A percentile compares a stretch with the other conserved stretches of the same genome.
Conservation (phyloP, 805 yeast genomes). For the Cyberlindnera xylosilytica region DNA sequence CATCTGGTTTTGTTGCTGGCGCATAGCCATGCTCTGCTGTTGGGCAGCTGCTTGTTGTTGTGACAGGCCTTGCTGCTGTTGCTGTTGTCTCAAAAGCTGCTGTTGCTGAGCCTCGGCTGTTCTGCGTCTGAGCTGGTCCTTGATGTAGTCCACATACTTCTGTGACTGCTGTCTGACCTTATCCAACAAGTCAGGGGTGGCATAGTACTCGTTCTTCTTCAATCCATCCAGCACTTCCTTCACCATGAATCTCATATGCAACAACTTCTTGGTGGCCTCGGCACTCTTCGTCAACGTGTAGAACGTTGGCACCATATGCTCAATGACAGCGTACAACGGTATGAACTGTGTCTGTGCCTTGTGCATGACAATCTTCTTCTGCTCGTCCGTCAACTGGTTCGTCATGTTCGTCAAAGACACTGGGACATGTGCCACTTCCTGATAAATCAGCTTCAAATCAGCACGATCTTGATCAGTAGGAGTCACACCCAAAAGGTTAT, state of each 20-base stretch:
- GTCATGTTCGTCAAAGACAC: slow-evolving; percentile 68
- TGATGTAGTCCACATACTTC: slow-evolving; percentile 70
- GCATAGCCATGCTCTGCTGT: slow-evolving; percentile 1
- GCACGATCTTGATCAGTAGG: slow-evolving; percentile 62
- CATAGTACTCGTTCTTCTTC: slow-evolving; percentile 61
- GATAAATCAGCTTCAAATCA: slow-evolving; percentile 58
- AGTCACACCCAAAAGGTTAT: slow-evolving; percentile 20
- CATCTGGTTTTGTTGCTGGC: no score
- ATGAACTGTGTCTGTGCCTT: slow-evolving; percentile 48
- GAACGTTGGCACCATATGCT: slow-evolving; percentile 74
- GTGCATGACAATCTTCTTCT: slow-evolving; percentile 57
- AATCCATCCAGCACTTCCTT: slow-evolving; percentile 71
- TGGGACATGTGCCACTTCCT: slow-evolving; percentile 66
- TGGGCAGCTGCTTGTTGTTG: slow-evolving; percentile 18
- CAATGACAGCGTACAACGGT: slow-evolving; percentile 59
- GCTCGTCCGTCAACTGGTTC: slow-evolving; percentile 54
- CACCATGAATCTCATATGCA: slow-evolving; percentile 77
- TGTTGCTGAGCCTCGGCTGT: slow-evolving; percentile 31
- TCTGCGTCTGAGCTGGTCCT: slow-evolving; percentile 49
- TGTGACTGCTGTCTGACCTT: slow-evolving; percentile 71
- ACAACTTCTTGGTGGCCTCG: slow-evolving; percentile 70
- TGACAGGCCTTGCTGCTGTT: slow-evolving; percentile 8
- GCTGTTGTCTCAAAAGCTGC: no score
- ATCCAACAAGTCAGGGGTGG: slow-evolving; percentile 68
- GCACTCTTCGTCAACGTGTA: slow-evolving; percentile 70